Conservation (phyloP, 148 eudicot species). For the Talinum fruticosum region DNA sequence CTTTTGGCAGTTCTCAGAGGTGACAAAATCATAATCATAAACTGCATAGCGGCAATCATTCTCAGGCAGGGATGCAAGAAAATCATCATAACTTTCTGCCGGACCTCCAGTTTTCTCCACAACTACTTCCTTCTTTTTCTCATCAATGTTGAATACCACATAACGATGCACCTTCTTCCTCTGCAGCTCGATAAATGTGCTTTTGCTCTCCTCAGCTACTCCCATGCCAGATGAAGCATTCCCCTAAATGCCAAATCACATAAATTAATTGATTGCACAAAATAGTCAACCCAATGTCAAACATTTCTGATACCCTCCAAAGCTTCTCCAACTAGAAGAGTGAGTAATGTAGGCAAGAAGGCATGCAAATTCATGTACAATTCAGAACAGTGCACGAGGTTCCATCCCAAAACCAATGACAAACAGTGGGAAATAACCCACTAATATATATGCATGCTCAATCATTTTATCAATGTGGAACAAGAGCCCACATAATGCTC, state of each 20-base stretch:
- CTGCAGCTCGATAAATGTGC: not conserved
- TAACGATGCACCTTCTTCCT: not conserved
- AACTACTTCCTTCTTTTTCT: not conserved
- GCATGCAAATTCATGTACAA: not conserved
- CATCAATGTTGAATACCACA: not conserved
- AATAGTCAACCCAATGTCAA: not conserved
- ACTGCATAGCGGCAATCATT: not conserved
- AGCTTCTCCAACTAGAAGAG: not conserved
- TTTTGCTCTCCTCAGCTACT: not conserved
- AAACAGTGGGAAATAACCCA: not conserved
- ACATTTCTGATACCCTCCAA: not conserved
- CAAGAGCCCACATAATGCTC: too few species aligned
- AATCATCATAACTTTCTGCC: not conserved
- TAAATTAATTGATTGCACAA: conserved; percentile 15
- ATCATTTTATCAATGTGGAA: too few species aligned
- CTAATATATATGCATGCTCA: too few species aligned
- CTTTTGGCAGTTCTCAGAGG: conserved; percentile 18
- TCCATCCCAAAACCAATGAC: not conserved
- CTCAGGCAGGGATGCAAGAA: not conserved
- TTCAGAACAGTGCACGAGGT: not conserved
- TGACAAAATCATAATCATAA: conserved; percentile 46
- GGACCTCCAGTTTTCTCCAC: not conserved
- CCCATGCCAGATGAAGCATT: not conserved
- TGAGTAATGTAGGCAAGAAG: not conserved
- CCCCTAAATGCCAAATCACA: conserved; percentile 50